These are phyloP conservation scores for Diutina neorugosa DNA, from an alignment of 1,139 yeast genomes.

Conservation along the genomic window DNA sequence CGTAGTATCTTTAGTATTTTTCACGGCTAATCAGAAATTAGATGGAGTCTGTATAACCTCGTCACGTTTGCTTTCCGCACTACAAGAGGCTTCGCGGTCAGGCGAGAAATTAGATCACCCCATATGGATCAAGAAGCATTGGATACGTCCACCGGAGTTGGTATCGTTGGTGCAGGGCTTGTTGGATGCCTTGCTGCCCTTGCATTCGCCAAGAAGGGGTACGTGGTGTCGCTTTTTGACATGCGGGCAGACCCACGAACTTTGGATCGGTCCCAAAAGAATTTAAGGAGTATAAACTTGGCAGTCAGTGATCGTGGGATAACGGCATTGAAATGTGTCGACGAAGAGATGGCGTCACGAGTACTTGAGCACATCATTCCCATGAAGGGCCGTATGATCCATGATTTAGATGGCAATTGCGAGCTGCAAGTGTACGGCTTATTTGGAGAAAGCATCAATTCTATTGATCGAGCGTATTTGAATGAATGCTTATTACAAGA, in stretches of 20 bases:
- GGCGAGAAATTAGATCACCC: neutral
- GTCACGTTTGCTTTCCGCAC: neutral
- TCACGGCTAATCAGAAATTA: too few species aligned
- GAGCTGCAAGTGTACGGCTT: constrained; percentile 69
- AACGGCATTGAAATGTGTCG: constrained; percentile 51
- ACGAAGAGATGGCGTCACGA: constrained; percentile 41
- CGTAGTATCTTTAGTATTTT: too few species aligned
- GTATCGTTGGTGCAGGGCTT: constrained; percentile 67
- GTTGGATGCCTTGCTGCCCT: constrained; percentile 85
- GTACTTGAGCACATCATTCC: constrained; percentile 60
- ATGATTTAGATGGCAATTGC: constrained; percentile 45
- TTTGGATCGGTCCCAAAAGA: constrained; percentile 13
- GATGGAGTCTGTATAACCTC: neutral
- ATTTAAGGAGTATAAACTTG: constrained; percentile 65
- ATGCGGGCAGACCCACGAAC: constrained; percentile 29
- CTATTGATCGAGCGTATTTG: constrained; percentile 66
- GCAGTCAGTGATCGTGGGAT: constrained; percentile 84
- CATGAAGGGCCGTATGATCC: constrained; percentile 86
- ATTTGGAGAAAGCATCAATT: constrained; percentile 76
- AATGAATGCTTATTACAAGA: constrained; percentile 58
- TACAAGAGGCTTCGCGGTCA: neutral
- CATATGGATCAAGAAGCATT: neutral
- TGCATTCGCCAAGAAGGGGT: constrained; percentile 67
- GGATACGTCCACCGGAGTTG: neutral
- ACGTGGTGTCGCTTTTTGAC: constrained; percentile 60